phyloP scores from a whole-genome alignment of 208 protist genomes.

The Leishmania braziliensis region DNA sequence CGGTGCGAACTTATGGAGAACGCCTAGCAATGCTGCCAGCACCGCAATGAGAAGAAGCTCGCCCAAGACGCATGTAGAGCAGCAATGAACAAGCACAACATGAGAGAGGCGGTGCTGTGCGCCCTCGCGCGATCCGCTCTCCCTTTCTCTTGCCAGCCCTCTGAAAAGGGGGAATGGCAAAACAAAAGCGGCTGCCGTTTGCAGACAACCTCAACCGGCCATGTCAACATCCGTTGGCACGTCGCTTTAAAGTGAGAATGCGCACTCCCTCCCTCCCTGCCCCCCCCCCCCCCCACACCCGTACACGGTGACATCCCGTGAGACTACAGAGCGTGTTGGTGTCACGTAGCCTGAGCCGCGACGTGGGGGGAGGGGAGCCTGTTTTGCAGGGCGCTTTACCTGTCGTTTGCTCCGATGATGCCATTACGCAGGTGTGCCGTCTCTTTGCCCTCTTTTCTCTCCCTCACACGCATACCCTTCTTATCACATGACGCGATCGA shows the following conservation, averaged over 20 bases:
- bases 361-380: not conserved
- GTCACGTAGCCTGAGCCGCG: not conserved
- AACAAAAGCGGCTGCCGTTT: not conserved
- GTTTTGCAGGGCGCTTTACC: not conserved
- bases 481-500: not conserved
- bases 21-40: not conserved
- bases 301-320: no score
- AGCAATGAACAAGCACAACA: not conserved
- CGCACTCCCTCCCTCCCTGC: no score
- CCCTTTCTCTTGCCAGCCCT: no score
- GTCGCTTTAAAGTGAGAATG: not conserved
- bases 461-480: not conserved
- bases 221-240: not conserved
- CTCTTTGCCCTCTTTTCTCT: not conserved
- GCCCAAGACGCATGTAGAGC: not conserved
- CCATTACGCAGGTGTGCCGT: not conserved
- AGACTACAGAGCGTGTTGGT: not conserved
- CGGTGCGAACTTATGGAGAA: not conserved
- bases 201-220: not conserved
- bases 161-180: no score
- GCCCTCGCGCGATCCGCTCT: no score
- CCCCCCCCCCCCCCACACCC: not conserved
- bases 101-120: not conserved
- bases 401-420: not conserved
- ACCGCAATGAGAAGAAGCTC: not conserved